phyloP scores from a whole-genome alignment of 164 flowering plant genomes.

The Umbilicus rupestris region DNA sequence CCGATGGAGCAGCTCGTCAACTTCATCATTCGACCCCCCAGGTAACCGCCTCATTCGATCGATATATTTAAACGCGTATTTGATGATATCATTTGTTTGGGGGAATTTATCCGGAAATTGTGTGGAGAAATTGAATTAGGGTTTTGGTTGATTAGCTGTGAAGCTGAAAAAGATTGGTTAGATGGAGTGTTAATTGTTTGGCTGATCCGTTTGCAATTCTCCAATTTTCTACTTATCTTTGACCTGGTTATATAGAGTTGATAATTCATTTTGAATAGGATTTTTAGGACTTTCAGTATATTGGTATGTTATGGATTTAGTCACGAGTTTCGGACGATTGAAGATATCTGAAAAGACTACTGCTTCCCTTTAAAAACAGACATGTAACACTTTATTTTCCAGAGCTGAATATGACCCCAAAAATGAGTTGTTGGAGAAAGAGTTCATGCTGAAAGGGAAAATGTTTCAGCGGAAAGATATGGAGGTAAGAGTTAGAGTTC shows the following conservation, averaged over 20 bases:
- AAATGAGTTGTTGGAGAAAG: slow-evolving; percentile 68
- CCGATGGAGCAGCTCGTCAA: slow-evolving; percentile 86
- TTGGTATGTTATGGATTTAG: no score
- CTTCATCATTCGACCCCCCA: slow-evolving; percentile 93
- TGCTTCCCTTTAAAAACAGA: neutral
- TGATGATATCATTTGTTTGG: neutral
- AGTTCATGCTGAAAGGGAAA: slow-evolving; percentile 76
- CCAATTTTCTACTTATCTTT: neutral
- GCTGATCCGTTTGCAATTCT: neutral
- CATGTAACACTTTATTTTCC: slow-evolving; percentile 9
- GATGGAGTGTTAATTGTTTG: neutral
- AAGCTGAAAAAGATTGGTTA: no score
- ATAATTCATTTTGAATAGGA: neutral
- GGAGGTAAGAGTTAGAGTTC: slow-evolving; percentile 40
- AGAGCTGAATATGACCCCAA: slow-evolving; percentile 85
- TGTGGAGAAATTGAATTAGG: neutral
- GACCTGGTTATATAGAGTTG: neutral
- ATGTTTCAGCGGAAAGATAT: slow-evolving; percentile 79
- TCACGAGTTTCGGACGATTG: no score
- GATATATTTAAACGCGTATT: neutral
- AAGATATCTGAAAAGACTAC: no score
- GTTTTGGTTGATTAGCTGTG: neutral
- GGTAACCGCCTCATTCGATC: slow-evolving; percentile 28
- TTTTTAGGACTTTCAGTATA: neutral
- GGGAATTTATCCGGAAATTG: neutral